These are phyloP conservation scores for Aureobasidium lini DNA, from an alignment of 2,329 filamentous ascomycete species.

Conservation along the genomic window DNA sequence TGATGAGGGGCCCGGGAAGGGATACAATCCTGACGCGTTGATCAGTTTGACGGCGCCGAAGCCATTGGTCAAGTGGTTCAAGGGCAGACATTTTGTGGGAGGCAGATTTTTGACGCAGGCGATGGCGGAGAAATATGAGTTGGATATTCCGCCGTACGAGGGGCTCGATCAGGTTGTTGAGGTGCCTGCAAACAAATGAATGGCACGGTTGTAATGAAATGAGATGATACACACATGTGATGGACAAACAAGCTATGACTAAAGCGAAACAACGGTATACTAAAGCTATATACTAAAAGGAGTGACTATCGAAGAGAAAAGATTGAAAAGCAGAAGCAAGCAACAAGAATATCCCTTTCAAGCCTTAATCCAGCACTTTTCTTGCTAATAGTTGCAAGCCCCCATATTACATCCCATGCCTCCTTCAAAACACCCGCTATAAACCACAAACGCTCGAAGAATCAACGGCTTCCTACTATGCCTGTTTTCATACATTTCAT, in stretches of 20 bases:
- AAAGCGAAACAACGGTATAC: background rate
- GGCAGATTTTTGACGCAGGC: constrained; percentile 76
- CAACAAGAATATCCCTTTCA: too few species aligned
- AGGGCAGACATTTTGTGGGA: constrained; percentile 83
- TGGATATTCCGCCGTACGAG: constrained; percentile 75
- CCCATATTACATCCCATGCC: background rate
- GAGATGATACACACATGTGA: background rate
- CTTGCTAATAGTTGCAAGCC: background rate
- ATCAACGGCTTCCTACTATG: background rate
- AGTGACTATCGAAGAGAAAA: background rate
- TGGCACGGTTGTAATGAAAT: background rate
- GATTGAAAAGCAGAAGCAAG: background rate
- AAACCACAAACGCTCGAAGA: background rate
- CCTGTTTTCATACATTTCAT: background rate
- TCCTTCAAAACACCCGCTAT: background rate
- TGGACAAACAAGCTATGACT: background rate
- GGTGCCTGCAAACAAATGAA: constrained; percentile 36
- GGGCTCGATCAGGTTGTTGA: constrained; percentile 88
- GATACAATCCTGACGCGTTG: constrained; percentile 71
- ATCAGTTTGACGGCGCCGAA: constrained; percentile 92
- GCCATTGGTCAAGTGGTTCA: constrained; percentile 75
- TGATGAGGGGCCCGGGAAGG: constrained; percentile 64
- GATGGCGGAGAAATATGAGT: constrained; percentile 76
- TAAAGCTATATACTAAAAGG: background rate
- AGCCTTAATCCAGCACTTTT: background rate